Evolutionary conservation across 176 grass and related monocot genomes (phyloP).

Genomic region (Sorghum bicolor): DNA sequence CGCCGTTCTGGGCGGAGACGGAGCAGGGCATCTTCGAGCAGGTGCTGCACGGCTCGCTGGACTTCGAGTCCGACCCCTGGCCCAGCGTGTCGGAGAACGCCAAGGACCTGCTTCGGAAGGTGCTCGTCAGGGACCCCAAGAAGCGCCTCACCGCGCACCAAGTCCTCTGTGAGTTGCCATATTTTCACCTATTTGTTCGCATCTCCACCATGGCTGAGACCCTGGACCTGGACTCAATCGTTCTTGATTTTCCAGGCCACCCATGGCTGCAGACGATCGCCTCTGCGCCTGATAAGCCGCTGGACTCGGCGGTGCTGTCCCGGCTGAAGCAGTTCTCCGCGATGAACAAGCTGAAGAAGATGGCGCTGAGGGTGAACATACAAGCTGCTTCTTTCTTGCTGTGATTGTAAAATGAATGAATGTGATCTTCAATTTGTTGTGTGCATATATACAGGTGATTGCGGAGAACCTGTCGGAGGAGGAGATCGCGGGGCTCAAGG

Average conservation of each 20-base stretch:
- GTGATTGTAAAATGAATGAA: background rate
- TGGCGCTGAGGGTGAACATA: conserved; percentile 47
- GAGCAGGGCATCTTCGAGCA: conserved; percentile 65
- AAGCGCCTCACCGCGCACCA: conserved; percentile 43
- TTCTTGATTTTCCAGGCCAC: conserved; percentile 21
- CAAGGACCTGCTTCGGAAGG: conserved; percentile 50
- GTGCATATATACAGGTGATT: conserved; percentile 31
- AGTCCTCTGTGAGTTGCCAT: conserved; percentile 37
- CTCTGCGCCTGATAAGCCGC: conserved; percentile 43
- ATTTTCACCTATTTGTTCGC: no score
- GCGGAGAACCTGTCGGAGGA: conserved; percentile 58
- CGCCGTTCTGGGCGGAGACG: conserved; percentile 59
- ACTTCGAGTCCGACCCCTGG: conserved; percentile 56
- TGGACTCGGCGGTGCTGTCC: conserved; percentile 53
- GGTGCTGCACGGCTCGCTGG: conserved; percentile 49
- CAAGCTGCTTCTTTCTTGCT: background rate
- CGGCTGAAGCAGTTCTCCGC: conserved; percentile 55
- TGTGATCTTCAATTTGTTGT: background rate
- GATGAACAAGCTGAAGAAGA: conserved; percentile 63
- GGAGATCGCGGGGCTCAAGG: conserved; percentile 53
- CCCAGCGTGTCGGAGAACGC: conserved; percentile 37
- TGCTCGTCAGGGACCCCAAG: conserved; percentile 53
- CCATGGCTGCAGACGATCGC: conserved; percentile 41
- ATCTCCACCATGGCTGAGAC: background rate
- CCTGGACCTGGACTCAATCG: background rate